A percentile compares a stretch with the other conserved stretches of the same genome.
These are phyloP conservation scores for Torulaspora microellipsoides DNA, from an alignment of 805 yeast species.

Conservation along the genomic window DNA sequence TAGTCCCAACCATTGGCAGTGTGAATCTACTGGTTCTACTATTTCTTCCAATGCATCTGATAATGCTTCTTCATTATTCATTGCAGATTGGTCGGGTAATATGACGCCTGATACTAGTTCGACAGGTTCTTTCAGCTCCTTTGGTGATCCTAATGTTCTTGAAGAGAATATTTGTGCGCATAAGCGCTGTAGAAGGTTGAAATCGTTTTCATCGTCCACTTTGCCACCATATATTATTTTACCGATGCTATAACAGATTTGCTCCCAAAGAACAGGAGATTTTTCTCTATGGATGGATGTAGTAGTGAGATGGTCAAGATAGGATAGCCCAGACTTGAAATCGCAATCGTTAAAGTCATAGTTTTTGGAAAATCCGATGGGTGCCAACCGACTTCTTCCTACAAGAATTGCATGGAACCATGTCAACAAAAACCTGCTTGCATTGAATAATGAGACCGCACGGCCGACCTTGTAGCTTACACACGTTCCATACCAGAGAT, in stretches of 20 bases:
- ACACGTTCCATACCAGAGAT: conserved; percentile 10
- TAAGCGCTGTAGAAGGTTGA: conserved; percentile 17
- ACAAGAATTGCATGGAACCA: conserved; percentile 69
- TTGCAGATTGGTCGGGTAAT: conserved; percentile 4
- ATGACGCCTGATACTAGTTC: conserved; percentile 13
- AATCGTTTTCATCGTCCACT: conserved; percentile 42
- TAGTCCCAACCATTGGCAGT: conserved; percentile 11
- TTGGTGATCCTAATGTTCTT: neutral
- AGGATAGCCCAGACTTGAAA: conserved; percentile 45
- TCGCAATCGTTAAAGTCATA: conserved; percentile 79
- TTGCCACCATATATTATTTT: conserved; percentile 43
- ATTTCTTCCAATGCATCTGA: conserved; percentile 3
- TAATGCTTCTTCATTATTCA: conserved; percentile 1
- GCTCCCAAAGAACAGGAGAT: neutral
- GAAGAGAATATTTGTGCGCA: conserved; percentile 10
- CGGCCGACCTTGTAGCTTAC: no score
- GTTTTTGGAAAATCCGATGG: conserved; percentile 54
- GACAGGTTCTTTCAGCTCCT: neutral
- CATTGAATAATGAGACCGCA: conserved; percentile 34
- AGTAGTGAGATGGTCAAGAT: conserved; percentile 32
- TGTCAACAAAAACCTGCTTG: conserved; percentile 44
- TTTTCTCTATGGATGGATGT: neutral
- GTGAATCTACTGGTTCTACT: conserved; percentile 12
- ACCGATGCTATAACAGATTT: conserved; percentile 8
- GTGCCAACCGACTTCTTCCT: conserved; percentile 55